Conservation (phyloP, 805 yeast species). For the Scheffersomyces spartinae region DNA sequence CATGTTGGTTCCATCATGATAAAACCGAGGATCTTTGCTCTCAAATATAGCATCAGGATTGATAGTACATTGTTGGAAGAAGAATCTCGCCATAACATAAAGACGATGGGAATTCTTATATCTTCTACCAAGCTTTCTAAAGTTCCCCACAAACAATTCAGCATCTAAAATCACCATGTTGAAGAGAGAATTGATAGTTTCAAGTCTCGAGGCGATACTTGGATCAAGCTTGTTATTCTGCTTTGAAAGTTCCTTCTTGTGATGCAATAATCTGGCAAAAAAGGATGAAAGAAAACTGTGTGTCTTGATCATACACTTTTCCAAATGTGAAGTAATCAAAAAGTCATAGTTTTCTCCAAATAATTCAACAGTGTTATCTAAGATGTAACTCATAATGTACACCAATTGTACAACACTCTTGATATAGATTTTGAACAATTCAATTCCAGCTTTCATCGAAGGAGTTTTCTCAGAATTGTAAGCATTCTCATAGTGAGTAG, state of each 20-base stretch:
- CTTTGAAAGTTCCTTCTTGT: conserved; percentile 19
- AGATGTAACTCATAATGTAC: conserved; percentile 30
- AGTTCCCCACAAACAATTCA: conserved; percentile 32
- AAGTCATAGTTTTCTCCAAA: conserved; percentile 30
- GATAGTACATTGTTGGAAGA: conserved; percentile 29
- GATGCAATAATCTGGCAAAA: conserved; percentile 27
- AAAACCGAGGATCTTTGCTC: conserved; percentile 7
- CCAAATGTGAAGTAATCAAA: conserved; percentile 23
- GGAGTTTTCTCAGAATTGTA: conserved; percentile 14
- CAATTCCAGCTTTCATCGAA: conserved; percentile 28
- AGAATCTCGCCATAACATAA: conserved; percentile 29
- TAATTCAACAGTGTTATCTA: conserved; percentile 29
- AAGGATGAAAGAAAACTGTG: conserved; percentile 27
- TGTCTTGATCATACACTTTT: conserved; percentile 28
- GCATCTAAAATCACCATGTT: conserved; percentile 23
- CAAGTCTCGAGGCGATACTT: conserved; percentile 11
- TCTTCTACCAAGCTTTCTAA: conserved; percentile 22
- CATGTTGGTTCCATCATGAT: conserved; percentile 27
- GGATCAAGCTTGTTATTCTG: conserved; percentile 7
- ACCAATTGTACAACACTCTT: conserved; percentile 30
- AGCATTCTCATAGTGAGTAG: conserved; percentile 27
- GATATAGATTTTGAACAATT: conserved; percentile 28
- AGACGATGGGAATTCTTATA: conserved; percentile 30
- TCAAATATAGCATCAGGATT: conserved; percentile 26
- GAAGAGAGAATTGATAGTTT: conserved; percentile 21